Evolutionary conservation across 345 rosid genomes (phyloP).

Genomic region (Populus tremula): DNA sequence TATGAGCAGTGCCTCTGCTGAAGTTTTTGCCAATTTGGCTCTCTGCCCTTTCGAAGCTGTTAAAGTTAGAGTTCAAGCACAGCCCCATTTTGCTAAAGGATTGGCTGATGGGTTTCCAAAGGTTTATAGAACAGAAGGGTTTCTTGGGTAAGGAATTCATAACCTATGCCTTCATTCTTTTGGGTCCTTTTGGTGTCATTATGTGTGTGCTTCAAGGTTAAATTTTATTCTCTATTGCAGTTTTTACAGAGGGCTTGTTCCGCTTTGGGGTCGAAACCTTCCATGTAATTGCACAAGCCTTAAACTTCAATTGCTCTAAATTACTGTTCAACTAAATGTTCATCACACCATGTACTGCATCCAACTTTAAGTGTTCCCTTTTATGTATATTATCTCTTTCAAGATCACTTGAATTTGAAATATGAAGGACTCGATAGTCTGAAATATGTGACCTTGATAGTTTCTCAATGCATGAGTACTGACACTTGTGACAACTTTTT

Average conservation of each 20-base stretch:
- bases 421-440: no score
- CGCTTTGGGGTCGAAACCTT: conserved; percentile 48
- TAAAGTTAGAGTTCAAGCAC: conserved; percentile 57
- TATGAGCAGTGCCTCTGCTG: conserved; percentile 65
- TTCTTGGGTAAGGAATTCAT: conserved; percentile 39
- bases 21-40: conserved; percentile 52
- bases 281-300: conserved; percentile 40
- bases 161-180: neutral
- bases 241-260: conserved; percentile 47
- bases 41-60: conserved; percentile 69
- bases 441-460: neutral
- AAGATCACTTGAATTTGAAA: no score
- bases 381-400: no score
- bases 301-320: neutral
- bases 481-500: conserved; percentile 8
- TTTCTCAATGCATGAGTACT: neutral
- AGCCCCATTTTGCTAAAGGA: conserved; percentile 57
- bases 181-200: neutral
- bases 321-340: neutral
- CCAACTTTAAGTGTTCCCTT: no score
- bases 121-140: conserved; percentile 50
- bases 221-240: conserved; percentile 23
- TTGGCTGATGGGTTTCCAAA: conserved; percentile 57
- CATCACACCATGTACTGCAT: no score
- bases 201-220: neutral